phyloP scores from a whole-genome alignment of 768 basidiomycete genomes.

The Mycena rebaudengoi region DNA sequence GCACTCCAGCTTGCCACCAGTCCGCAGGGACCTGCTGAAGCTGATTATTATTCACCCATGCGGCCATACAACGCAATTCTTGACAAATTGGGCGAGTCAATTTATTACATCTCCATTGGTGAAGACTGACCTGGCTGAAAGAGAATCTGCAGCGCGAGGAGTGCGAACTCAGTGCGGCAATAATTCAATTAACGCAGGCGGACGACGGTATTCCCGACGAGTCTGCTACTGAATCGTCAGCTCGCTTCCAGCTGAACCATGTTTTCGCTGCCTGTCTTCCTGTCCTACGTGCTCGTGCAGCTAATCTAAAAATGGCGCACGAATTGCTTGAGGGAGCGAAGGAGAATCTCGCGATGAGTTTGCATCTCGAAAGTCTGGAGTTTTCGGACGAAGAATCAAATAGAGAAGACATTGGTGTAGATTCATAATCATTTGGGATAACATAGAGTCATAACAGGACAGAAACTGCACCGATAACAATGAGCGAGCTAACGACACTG shows the following conservation, averaged over 20 bases:
- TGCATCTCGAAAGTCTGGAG: constrained; percentile 56
- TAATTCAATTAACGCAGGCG: constrained; percentile 31
- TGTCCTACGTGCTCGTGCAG: constrained; percentile 54
- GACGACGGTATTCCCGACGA: neutral
- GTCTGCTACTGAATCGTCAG: constrained; percentile 27
- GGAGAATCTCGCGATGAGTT: constrained; percentile 55
- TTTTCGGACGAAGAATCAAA: constrained; percentile 17
- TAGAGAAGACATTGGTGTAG: too few species aligned
- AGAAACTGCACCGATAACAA: constrained; percentile 13
- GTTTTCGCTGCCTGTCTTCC: constrained; percentile 58
- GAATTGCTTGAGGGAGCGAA: constrained; percentile 59
- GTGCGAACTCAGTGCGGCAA: constrained; percentile 34
- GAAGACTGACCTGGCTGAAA: constrained; percentile 7
- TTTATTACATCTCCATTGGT: neutral
- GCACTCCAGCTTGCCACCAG: constrained; percentile 52
- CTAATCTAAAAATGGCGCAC: constrained; percentile 57
- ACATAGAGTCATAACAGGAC: neutral
- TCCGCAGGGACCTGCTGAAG: constrained; percentile 36
- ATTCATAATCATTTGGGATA: too few species aligned
- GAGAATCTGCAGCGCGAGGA: constrained; percentile 35
- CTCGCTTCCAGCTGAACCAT: constrained; percentile 49
- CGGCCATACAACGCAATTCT: constrained; percentile 53
- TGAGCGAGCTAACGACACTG: constrained; percentile 18
- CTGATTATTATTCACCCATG: constrained; percentile 46
- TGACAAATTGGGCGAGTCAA: constrained; percentile 47